Conservation (phyloP, 2,329 filamentous ascomycete genomes). For the Coniochaeta hoffmannii region DNA sequence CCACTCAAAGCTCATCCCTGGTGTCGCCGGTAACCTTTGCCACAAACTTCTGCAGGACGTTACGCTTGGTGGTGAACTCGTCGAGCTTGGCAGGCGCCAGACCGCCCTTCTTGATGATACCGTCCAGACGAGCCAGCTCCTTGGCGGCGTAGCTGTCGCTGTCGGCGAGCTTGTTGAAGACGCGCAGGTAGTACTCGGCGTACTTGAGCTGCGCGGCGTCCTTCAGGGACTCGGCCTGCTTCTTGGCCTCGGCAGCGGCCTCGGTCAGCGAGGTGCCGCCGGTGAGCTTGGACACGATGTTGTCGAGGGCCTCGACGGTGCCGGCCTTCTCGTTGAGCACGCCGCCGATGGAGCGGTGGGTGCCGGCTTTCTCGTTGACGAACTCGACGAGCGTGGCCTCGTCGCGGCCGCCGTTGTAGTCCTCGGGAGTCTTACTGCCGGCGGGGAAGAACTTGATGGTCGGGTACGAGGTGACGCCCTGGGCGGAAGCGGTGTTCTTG, state of each 20-base stretch:
- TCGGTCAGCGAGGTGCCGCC: slow-evolving; percentile 55
- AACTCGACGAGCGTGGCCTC: slow-evolving; percentile 73
- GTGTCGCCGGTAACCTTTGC: slow-evolving; percentile 42
- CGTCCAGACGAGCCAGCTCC: slow-evolving; percentile 74
- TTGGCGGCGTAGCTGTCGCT: slow-evolving; percentile 76
- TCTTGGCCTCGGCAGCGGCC: slow-evolving; percentile 63
- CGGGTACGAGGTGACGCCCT: slow-evolving; percentile 80
- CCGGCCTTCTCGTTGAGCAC: slow-evolving; percentile 72
- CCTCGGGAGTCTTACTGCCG: slow-evolving; percentile 63
- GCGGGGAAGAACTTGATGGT: slow-evolving; percentile 97
- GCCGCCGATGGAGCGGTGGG: slow-evolving; percentile 75
- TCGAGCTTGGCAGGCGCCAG: slow-evolving; percentile 81
- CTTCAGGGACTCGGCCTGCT: slow-evolving; percentile 59
- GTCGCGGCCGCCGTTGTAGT: slow-evolving; percentile 68
- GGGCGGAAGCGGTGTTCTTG: slow-evolving; percentile 68
- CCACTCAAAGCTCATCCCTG: slow-evolving; percentile 64
- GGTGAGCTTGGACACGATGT: slow-evolving; percentile 66
- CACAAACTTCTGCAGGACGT: slow-evolving; percentile 76
- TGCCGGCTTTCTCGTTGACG: slow-evolving; percentile 84
- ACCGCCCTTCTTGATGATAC: slow-evolving; percentile 78
- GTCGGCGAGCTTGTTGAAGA: slow-evolving; percentile 74
- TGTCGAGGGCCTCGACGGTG: slow-evolving; percentile 72
- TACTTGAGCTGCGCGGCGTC: slow-evolving; percentile 63
- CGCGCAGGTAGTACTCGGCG: slow-evolving; percentile 88
- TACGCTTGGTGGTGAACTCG: slow-evolving; percentile 77